Evolutionary conservation across 169 alveolate genomes (phyloP).

Genomic region (Babesia gibsoni): DNA sequence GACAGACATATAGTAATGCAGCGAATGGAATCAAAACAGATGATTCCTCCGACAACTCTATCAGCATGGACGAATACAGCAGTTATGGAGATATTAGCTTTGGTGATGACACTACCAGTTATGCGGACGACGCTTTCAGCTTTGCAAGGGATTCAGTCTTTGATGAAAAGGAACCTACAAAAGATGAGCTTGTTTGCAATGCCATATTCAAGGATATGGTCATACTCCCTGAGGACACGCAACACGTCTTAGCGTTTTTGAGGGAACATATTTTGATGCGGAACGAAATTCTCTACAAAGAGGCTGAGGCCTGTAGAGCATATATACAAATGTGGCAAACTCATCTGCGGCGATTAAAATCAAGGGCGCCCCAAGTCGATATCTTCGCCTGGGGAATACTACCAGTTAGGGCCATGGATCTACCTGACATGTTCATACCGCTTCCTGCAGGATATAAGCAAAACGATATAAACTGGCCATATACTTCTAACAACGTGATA

Average conservation of each 20-base stretch:
- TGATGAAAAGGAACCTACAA: no score
- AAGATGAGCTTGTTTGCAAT: no score
- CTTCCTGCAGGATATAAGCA: slow-evolving; percentile 86
- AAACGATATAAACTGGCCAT: slow-evolving; percentile 76
- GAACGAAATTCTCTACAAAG: slow-evolving; percentile 27
- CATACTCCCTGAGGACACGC: slow-evolving; percentile 1
- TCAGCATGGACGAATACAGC: no score
- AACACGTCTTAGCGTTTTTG: slow-evolving; percentile 26
- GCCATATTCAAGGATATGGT: slow-evolving; percentile 6
- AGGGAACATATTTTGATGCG: slow-evolving; percentile 18
- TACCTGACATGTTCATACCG: slow-evolving; percentile 81
- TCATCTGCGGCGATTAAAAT: background rate
- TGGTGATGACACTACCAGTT: no score
- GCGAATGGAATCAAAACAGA: background rate
- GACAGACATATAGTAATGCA: background rate
- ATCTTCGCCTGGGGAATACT: slow-evolving; percentile 86
- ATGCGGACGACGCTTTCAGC: no score
- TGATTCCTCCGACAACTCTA: no score
- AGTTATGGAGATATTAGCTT: no score
- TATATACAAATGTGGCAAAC: slow-evolving; percentile 37
- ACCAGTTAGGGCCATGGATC: slow-evolving; percentile 86
- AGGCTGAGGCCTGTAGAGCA: slow-evolving; percentile 24
- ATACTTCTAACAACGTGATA: slow-evolving; percentile 37
- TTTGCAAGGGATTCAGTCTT: no score
- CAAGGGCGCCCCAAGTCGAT: slow-evolving; percentile 11